Conservation (phyloP, 1,139 yeast genomes). For the Pichia norvegensis region DNA sequence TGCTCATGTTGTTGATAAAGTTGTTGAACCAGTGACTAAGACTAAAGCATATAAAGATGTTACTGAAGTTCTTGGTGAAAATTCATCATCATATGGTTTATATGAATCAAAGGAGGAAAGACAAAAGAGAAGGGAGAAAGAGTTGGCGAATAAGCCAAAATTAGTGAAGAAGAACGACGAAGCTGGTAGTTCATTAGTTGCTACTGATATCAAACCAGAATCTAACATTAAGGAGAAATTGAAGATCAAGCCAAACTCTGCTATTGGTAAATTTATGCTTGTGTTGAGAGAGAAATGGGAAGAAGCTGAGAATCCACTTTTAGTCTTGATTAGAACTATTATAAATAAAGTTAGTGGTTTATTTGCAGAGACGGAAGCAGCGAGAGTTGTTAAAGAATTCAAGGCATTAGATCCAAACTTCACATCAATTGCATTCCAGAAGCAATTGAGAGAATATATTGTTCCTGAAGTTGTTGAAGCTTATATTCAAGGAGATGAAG, state of each 20-base stretch:
- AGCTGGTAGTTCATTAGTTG: conserved; percentile 79
- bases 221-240: conserved; percentile 50
- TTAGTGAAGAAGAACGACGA: conserved; percentile 72
- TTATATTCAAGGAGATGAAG: conserved; percentile 84
- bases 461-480: conserved; percentile 96
- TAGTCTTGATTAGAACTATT: conserved; percentile 73
- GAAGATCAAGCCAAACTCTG: conserved; percentile 56
- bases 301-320: conserved; percentile 89
- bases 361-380: conserved; percentile 94
- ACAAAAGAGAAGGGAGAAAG: conserved; percentile 62
- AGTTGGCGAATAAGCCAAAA: conserved; percentile 48
- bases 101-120: conserved; percentile 83
- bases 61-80: conserved; percentile 85
- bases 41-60: conserved; percentile 88
- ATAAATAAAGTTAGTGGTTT: conserved; percentile 76
- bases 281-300: conserved; percentile 73
- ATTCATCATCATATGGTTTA: conserved; percentile 87
- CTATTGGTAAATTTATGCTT: conserved; percentile 60
- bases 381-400: conserved; percentile 80
- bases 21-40: conserved; percentile 85
- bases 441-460: conserved; percentile 82
- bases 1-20: conserved; percentile 77
- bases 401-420: conserved; percentile 87
- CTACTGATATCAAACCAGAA: conserved; percentile 68
- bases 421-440: conserved; percentile 70